Conservation (phyloP, 768 basidiomycete genomes). For the Scleroderma bovista region DNA sequence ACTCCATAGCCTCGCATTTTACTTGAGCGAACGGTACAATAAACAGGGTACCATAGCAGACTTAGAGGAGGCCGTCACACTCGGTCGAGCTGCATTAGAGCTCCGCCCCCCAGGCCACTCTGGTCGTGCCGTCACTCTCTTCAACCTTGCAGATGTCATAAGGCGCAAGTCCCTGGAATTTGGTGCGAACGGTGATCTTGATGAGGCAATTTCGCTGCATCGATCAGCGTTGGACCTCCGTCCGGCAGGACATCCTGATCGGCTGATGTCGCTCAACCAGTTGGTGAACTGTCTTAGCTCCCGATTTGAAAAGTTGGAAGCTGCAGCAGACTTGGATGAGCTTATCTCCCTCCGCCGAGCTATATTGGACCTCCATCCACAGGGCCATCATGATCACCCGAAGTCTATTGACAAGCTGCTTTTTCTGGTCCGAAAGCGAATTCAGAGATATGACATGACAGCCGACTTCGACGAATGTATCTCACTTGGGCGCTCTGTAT, state of each 20-base stretch:
- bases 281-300: background rate
- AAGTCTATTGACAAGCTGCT: no score
- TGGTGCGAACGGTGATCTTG: constrained; percentile 6
- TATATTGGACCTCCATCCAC: no score
- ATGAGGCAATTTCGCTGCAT: constrained; percentile 8
- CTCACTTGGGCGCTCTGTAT: no score
- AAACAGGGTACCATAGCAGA: no score
- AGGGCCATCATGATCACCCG: no score
- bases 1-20: background rate
- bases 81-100: constrained; percentile 1
- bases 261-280: background rate
- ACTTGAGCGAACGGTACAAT: background rate
- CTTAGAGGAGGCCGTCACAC: no score
- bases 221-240: constrained; percentile 7
- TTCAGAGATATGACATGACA: no score
- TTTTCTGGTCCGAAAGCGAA: no score
- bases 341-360: no score
- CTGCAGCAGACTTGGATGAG: background rate
- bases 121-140: constrained; percentile 1
- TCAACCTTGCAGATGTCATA: constrained; percentile 10
- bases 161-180: constrained; percentile 8
- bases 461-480: no score
- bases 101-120: constrained; percentile 7
- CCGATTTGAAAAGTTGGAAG: background rate
- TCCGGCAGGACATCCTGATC: constrained; percentile 6